Conservation (phyloP, 352 stramenopile genomes). For the Hyaloperonospora brassicae region DNA sequence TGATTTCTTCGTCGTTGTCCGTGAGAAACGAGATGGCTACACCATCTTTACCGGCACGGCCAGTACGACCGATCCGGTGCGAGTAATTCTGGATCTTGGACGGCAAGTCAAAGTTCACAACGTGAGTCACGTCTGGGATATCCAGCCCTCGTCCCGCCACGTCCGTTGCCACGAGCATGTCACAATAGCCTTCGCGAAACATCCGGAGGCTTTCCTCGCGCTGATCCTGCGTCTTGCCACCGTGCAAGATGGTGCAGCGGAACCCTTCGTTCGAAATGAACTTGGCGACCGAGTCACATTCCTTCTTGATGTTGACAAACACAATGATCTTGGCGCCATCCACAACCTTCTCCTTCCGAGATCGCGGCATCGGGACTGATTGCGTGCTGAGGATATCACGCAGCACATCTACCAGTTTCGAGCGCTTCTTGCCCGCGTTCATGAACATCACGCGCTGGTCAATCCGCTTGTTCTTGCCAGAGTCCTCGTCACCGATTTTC, state of each 20-base stretch:
- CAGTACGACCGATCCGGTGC: conserved; percentile 97
- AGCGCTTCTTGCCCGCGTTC: conserved; percentile 87
- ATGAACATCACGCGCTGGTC: conserved; percentile 94
- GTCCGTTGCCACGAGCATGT: conserved; percentile 91
- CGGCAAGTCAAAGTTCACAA: conserved; percentile 99
- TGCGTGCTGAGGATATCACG: conserved; percentile 73
- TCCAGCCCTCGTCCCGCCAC: conserved; percentile 95
- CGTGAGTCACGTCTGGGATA: conserved; percentile 96
- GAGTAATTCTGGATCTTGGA: conserved; percentile 97
- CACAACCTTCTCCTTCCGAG: conserved; percentile 59
- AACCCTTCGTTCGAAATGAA: conserved; percentile 89
- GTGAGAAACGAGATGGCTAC: conserved; percentile 97
- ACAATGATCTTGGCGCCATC: conserved; percentile 95
- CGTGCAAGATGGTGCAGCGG: conserved; percentile 91
- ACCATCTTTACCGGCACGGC: conserved; percentile 94
- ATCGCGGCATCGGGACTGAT: conserved; percentile 30
- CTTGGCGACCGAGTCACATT: conserved; percentile 92
- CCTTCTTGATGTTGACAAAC: conserved; percentile 99
- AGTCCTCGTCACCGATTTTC: conserved; percentile 96
- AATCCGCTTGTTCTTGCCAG: conserved; percentile 97
- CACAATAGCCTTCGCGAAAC: conserved; percentile 84
- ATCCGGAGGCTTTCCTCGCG: conserved; percentile 87
- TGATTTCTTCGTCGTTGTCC: conserved; percentile 94
- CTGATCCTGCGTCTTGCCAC: conserved; percentile 95
- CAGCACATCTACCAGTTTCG: conserved; percentile 79